These are phyloP conservation scores for Fusarium burgessii DNA, from an alignment of 2,329 filamentous ascomycete genomes.

Conservation along the genomic window DNA sequence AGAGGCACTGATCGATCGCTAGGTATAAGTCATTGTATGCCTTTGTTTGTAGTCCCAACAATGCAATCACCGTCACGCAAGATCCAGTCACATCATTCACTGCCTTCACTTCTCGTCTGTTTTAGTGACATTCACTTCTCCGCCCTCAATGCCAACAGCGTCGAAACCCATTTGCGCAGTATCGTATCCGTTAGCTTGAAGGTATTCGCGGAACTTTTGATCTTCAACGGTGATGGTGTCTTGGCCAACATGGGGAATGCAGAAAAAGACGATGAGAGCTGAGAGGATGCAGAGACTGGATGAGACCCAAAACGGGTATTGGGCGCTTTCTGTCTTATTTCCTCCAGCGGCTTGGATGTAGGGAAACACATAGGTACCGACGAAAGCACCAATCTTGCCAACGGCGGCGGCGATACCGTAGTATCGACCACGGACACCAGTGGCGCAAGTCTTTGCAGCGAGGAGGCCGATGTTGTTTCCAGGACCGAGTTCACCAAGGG, in stretches of 20 bases:
- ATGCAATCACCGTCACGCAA: neutral
- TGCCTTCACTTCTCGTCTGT: conserved; percentile 18
- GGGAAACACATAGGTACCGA: conserved; percentile 86
- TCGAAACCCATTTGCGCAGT: conserved; percentile 65
- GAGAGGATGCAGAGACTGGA: conserved; percentile 81
- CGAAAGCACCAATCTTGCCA: conserved; percentile 85
- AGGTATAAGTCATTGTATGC: neutral
- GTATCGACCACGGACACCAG: conserved; percentile 82
- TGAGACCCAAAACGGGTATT: conserved; percentile 92
- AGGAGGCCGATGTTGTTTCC: conserved; percentile 92
- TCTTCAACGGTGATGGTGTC: conserved; percentile 88
- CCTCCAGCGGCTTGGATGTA: conserved; percentile 74
- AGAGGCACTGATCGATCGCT: neutral
- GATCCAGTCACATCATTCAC: neutral
- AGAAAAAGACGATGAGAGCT: conserved; percentile 68
- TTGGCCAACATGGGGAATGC: conserved; percentile 82
- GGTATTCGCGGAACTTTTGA: conserved; percentile 76
- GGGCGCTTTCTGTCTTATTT: conserved; percentile 68
- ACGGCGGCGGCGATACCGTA: conserved; percentile 78
- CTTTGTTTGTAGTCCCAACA: neutral
- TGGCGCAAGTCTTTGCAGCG: conserved; percentile 88
- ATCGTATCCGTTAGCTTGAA: conserved; percentile 82
- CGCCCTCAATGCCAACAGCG: conserved; percentile 41
- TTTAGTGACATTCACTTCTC: conserved; percentile 14
- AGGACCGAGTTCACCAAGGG: conserved; percentile 72